Percentiles rank a stretch among this genome's conserved stretches.
Conservation (phyloP, 2,329 filamentous ascomycete genomes). For the Alternaria sp. region DNA sequence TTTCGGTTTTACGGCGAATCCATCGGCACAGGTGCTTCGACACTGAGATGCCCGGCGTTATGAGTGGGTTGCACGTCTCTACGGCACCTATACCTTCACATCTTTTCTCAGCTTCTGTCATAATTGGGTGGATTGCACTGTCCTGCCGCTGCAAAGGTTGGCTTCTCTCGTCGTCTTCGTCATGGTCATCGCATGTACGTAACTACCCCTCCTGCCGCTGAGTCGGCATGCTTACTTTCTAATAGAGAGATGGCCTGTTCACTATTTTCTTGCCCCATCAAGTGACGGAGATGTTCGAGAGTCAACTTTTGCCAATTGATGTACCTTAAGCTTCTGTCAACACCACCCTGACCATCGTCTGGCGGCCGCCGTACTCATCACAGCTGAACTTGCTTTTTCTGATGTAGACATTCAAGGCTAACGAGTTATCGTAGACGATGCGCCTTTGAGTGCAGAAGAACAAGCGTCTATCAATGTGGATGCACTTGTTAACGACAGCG, state of each 20-base stretch:
- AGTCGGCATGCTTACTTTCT: conserved; percentile 53
- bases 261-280: conserved; percentile 38
- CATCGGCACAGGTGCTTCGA: conserved; percentile 50
- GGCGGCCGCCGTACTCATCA: conserved; percentile 30
- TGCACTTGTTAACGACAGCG: conserved; percentile 69
- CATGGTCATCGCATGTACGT: conserved; percentile 56
- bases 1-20: conserved; percentile 48
- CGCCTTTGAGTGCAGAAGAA: conserved; percentile 65
- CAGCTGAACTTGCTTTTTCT: neutral
- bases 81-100: conserved; percentile 45
- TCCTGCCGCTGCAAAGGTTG: conserved; percentile 47
- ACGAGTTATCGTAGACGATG: conserved; percentile 65
- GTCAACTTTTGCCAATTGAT: conserved; percentile 37
- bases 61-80: conserved; percentile 40
- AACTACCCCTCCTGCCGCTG: conserved; percentile 53
- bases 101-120: conserved; percentile 34
- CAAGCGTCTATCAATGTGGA: conserved; percentile 72
- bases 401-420: conserved; percentile 45
- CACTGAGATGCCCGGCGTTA: conserved; percentile 50
- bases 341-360: conserved; percentile 21
- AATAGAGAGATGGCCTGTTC: conserved; percentile 53
- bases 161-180: conserved; percentile 56
- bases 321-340: conserved; percentile 38
- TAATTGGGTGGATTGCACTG: conserved; percentile 44
- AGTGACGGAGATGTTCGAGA: conserved; percentile 54